phyloP scores from a whole-genome alignment of 129 eudicot genomes.

The Cynara cardunculus region DNA sequence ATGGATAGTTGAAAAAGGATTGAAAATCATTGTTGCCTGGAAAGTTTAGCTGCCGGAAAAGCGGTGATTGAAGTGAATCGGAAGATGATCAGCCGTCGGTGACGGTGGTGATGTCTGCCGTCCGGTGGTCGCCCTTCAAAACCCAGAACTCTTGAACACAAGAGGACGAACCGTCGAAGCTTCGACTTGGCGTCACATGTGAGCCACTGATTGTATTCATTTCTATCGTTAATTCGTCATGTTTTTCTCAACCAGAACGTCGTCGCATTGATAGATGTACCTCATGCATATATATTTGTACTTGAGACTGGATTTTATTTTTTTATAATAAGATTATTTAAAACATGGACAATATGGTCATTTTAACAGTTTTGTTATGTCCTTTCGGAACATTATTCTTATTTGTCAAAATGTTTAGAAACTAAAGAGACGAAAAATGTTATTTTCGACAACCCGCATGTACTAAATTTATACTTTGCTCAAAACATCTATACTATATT shows the following conservation, averaged over 20 bases:
- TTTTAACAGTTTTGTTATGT: no score
- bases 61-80: slow-evolving; percentile 10
- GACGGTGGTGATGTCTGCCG: slow-evolving; percentile 9
- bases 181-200: slow-evolving; percentile 11
- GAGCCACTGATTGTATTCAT: slow-evolving; percentile 11
- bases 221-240: neutral
- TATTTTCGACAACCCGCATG: no score
- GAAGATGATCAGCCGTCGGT: slow-evolving; percentile 15
- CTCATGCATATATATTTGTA: neutral
- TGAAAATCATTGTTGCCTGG: slow-evolving; percentile 3
- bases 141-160: neutral
- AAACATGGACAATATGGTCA: no score
- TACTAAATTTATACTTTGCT: no score
- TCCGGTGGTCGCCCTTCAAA: neutral
- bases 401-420: no score
- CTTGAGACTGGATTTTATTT: neutral
- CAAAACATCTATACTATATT: no score
- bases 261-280: neutral
- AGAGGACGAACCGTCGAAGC: neutral
- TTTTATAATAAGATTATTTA: no score
- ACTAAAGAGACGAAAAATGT: no score
- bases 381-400: no score
- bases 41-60: slow-evolving; percentile 1
- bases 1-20: slow-evolving; percentile 2
- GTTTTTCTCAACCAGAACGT: neutral